Evolutionary conservation across 441 rosid species (phyloP).

Genomic region (Croton laevigatus): DNA sequence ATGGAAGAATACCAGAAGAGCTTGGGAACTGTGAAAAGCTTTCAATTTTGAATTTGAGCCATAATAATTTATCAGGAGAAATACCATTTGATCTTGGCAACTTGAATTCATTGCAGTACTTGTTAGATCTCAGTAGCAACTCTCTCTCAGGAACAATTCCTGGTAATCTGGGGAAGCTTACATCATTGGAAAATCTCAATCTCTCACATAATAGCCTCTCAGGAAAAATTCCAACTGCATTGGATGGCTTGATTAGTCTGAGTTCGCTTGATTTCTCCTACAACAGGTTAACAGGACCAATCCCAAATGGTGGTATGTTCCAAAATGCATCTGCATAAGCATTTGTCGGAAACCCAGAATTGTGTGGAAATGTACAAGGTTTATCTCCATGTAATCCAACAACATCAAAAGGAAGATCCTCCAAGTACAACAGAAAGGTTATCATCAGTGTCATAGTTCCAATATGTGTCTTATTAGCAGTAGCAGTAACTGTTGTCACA

Average conservation of each 20-base stretch:
- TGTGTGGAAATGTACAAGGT: constrained; percentile 57
- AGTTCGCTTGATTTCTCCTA: constrained; percentile 50
- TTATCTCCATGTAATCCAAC: constrained; percentile 34
- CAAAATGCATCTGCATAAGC: constrained; percentile 36
- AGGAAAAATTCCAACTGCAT: constrained; percentile 44
- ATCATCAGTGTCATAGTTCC: constrained; percentile 45
- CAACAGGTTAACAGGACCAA: constrained; percentile 45
- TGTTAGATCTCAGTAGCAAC: constrained; percentile 64
- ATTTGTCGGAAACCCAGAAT: constrained; percentile 47
- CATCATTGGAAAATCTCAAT: constrained; percentile 42
- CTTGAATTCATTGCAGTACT: constrained; percentile 34
- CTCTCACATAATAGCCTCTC: constrained; percentile 55
- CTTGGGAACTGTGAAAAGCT: constrained; percentile 38
- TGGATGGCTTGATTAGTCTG: constrained; percentile 50
- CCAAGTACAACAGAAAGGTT: constrained; percentile 23
- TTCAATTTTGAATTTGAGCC: constrained; percentile 48
- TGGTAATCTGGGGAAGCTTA: constrained; percentile 38
- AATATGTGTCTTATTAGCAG: constrained; percentile 27
- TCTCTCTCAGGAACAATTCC: constrained; percentile 51
- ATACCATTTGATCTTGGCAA: constrained; percentile 46
- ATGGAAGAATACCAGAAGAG: constrained; percentile 37
- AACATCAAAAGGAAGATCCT: constrained; percentile 25
- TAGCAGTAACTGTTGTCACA: constrained; percentile 20
- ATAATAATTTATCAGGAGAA: constrained; percentile 46
- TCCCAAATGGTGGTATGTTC: constrained; percentile 44